Base-by-base conservation (phyloP, 768 basidiomycete genomes). In the Lactifluus echinatus region DNA sequence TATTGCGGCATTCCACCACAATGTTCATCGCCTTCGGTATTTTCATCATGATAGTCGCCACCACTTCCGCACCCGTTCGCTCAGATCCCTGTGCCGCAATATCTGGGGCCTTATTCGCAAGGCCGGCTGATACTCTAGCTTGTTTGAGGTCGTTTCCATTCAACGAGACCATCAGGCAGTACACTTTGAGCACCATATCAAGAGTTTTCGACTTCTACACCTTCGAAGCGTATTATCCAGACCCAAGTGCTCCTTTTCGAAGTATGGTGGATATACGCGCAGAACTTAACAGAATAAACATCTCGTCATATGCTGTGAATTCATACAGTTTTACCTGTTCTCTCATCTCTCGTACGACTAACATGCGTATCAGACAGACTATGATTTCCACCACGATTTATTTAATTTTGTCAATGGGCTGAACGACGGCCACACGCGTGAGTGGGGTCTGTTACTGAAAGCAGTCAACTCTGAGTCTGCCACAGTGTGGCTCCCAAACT, bases 371-470 rank as follows among this genome's bases (percentile, higher is more conserved):
- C 56, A 85, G 80, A 83, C 81, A 4, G 83, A 85, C 60, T 85
- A 82, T 59, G 82, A 83, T 65, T 84, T 85, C 70, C 83, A 79
- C 64, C 72, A 72, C 44, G 83, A 76, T 37, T 64, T 85, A 23
- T 84, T 79, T 60, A 73, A 80, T 49, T 76, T 79, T 60, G 75
- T 76, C 0, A 81, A 76, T 28, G 74, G 74, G 46, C 62, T 85
- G 46, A 85, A 85, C 63, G 83, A 85, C 64, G 83, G 83, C 2
- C 84, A 84, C 60, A 85, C 84, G 19, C 73, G 83, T 80, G 66
- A 40, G 75, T 66, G 17, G 26, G 3, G 29, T 40, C 49, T 21
- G 21, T 33, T 37, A 4, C 17, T 34, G 8, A 29, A 19, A 12
- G 19, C 12, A 3, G 17, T 17, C 4, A 24, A 37, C 19, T 45